phyloP scores from a whole-genome alignment of 2,329 filamentous ascomycete species.

The Phialocephala subalpina region DNA sequence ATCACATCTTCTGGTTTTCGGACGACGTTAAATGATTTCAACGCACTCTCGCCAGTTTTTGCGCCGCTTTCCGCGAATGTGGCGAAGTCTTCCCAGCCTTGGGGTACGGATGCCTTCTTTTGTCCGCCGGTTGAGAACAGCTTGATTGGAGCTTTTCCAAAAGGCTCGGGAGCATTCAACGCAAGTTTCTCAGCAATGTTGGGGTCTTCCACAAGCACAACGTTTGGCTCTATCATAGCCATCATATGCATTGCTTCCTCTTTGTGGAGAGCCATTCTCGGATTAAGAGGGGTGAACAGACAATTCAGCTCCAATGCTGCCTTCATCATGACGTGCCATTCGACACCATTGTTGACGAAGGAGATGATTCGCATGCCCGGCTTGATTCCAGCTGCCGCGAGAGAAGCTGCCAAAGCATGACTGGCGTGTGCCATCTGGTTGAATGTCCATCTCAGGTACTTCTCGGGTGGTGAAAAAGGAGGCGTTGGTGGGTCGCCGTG shows the following conservation, averaged over 20 bases:
- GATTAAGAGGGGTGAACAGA: conserved; percentile 21
- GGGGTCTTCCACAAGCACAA: conserved; percentile 18
- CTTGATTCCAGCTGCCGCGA: conserved; percentile 12
- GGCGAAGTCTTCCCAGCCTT: conserved; percentile 14
- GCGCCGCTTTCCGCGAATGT: neutral
- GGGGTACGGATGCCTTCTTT: neutral
- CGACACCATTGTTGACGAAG: conserved; percentile 20
- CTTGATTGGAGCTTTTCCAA: neutral
- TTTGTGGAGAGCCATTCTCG: conserved; percentile 13
- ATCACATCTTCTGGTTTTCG: conserved; percentile 67
- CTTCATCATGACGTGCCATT: conserved; percentile 16
- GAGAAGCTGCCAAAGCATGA: conserved; percentile 18
- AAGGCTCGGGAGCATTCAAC: neutral
- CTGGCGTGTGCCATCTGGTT: conserved; percentile 13
- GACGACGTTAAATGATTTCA: conserved; percentile 1
- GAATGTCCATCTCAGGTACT: conserved; percentile 25
- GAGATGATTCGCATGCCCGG: conserved; percentile 15
- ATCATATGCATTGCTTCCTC: conserved; percentile 23
- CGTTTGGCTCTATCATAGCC: conserved; percentile 22
- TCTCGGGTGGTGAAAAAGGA: conserved; percentile 2
- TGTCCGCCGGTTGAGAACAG: neutral
- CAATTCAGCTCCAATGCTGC: conserved; percentile 26
- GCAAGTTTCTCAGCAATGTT: neutral
- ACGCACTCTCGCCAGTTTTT: neutral
- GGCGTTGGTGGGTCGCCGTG: conserved; percentile 1